Percentiles rank a stretch among this genome's conserved stretches.
phyloP scores from a whole-genome alignment of 257 asterid species.

The Jasminum sambac region DNA sequence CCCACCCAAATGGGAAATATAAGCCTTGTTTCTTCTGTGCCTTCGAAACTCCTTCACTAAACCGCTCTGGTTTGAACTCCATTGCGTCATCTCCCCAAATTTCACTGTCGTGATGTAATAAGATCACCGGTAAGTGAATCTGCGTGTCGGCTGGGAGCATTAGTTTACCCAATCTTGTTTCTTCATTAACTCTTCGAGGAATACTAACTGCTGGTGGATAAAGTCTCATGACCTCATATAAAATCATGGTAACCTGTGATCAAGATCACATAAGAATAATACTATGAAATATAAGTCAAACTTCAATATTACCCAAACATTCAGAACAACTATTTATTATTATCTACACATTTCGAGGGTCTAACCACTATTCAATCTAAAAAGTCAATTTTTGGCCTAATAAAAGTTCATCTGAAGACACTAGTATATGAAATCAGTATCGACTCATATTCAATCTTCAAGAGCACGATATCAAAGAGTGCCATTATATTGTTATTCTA shows the following conservation, averaged over 20 bases:
- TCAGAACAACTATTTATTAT: too few relatives aligned
- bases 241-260: constrained; percentile 40
- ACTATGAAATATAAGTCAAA: too few relatives aligned
- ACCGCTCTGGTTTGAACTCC: constrained; percentile 33
- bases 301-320: too few relatives aligned
- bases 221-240: constrained; percentile 41
- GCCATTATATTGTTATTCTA: background rate
- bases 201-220: constrained; percentile 30
- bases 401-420: too few relatives aligned
- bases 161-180: constrained; percentile 31
- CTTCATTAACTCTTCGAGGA: constrained; percentile 23
- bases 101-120: constrained; percentile 23
- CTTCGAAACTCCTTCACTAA: constrained; percentile 21
- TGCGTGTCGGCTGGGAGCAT: constrained; percentile 37
- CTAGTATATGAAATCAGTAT: background rate
- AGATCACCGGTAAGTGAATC: constrained; percentile 12
- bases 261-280: background rate
- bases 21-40: constrained; percentile 20
- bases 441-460: background rate
- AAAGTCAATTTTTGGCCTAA: too few relatives aligned
- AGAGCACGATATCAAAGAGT: background rate
- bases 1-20: constrained; percentile 28
- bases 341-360: too few relatives aligned
- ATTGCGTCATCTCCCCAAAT: constrained; percentile 33
- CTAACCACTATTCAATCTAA: too few relatives aligned